Base-by-base conservation (phyloP, 1,284 basidiomycete species). In the Naganishia liquefaciens region DNA sequence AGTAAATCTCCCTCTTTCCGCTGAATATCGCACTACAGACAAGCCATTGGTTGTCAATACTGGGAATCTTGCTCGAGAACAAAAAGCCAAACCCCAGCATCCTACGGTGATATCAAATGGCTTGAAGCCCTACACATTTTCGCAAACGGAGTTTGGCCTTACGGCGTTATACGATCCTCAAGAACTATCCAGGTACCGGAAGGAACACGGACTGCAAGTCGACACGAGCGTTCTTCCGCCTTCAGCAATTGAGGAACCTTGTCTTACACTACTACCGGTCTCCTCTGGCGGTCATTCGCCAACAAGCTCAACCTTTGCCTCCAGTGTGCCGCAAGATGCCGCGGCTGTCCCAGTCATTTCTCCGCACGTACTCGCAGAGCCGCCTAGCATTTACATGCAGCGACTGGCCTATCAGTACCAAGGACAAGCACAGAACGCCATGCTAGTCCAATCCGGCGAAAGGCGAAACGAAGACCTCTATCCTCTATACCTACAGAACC, bases 131-230 rank as follows among this genome's bases (percentile, higher is more conserved):
- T n/a, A 53, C n/a, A 51, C 47, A 10, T 60, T 58, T 39, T 33
- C 55, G 11, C 47, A 58, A 28, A 57, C 46, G 33, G 47, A 55
- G 27, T 57, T 44, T 25, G 63, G 63, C 33, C 42, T 64, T 27
- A 54, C 58, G 47, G 46, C 63, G 5, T 50, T 64, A 19, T 64
- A 64, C 33, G 54, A 64, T 49, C 46, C 63, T 33, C 49, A 64
- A 37, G 63, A 64, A 30, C 47, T 64, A 6, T 43, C 51, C 11
- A 33, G 23, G 9, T 64, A 64, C 42, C 63, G 63, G 17, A 40
- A 37, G 7, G 55, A 58, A 21, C 23, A 64, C 28, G 47, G 55
- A 5, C 25, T 64, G 33, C 30, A 40, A 3, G 10, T 27, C 23
- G 28, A 25, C 40, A 23, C 55, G 15, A 28, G 39, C 5, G n/a